A percentile compares a stretch with the other conserved stretches of the same genome.
Conservation (phyloP, 2,329 filamentous ascomycete genomes). For the Epichloe scottii region DNA sequence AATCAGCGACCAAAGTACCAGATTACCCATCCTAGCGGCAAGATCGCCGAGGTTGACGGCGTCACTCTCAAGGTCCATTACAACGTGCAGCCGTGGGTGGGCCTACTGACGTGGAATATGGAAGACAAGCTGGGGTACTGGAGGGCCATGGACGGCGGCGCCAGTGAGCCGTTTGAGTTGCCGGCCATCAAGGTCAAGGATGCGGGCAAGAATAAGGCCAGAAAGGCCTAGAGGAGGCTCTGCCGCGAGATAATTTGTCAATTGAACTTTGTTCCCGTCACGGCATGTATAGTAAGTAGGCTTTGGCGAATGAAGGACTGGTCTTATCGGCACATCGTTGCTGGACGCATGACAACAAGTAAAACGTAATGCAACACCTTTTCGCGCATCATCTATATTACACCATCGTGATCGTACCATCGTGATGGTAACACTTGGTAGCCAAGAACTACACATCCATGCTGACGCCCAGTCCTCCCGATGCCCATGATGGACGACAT, state of each 20-base stretch:
- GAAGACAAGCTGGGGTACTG: slow-evolving; percentile 44
- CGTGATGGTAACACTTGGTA: background rate
- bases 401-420: background rate
- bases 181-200: slow-evolving; percentile 49
- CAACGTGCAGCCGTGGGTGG: slow-evolving; percentile 97
- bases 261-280: too few relatives aligned
- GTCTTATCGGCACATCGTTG: too few relatives aligned
- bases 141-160: slow-evolving; percentile 52
- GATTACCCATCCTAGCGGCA: slow-evolving; percentile 78
- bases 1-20: slow-evolving; percentile 94
- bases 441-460: background rate
- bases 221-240: background rate
- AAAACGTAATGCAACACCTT: too few relatives aligned
- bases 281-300: too few relatives aligned
- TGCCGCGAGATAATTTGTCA: background rate
- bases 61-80: slow-evolving; percentile 76
- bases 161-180: slow-evolving; percentile 50
- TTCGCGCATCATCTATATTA: background rate
- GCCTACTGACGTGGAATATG: slow-evolving; percentile 70
- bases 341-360: too few relatives aligned
- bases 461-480: background rate
- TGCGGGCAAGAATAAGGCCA: slow-evolving; percentile 9
- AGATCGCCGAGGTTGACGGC: slow-evolving; percentile 59
- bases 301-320: too few relatives aligned
- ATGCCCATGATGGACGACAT: background rate